Conservation (phyloP, 805 yeast genomes). For the Pichia exigua region DNA sequence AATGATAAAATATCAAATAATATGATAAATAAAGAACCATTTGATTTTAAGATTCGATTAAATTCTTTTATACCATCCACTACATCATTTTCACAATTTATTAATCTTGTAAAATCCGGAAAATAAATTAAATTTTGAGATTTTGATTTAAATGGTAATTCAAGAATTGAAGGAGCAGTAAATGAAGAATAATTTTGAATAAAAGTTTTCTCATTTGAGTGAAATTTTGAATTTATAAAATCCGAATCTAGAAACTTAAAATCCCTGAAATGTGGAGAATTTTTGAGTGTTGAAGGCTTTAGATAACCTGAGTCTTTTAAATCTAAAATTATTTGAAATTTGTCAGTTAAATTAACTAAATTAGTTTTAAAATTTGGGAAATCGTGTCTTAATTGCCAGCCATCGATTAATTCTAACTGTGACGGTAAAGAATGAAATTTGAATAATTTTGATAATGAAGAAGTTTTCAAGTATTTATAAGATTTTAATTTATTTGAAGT, state of each 20-base stretch:
- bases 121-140: conserved; percentile 24
- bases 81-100: conserved; percentile 16
- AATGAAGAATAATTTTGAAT: conserved; percentile 27
- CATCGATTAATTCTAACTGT: conserved; percentile 26
- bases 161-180: conserved; percentile 19
- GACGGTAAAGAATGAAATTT: conserved; percentile 20
- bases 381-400: conserved; percentile 28
- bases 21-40: conserved; percentile 25
- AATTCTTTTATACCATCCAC: conserved; percentile 21
- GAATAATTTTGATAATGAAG: conserved; percentile 6
- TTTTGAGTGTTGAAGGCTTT: conserved; percentile 9
- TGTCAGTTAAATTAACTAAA: conserved; percentile 21
- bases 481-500: conserved; percentile 23
- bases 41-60: conserved; percentile 24
- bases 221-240: conserved; percentile 16
- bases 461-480: conserved; percentile 6
- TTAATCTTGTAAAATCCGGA: conserved; percentile 21
- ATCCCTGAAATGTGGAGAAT: conserved; percentile 19
- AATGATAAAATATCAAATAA: conserved; percentile 21
- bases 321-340: conserved; percentile 19
- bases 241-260: conserved; percentile 15
- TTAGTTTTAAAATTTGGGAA: conserved; percentile 22
- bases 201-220: conserved; percentile 19
- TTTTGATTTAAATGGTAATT: conserved; percentile 22
- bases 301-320: conserved; percentile 18